These are phyloP conservation scores for Ascoidea asiatica DNA, from an alignment of 805 yeast species.

Conservation along the genomic window DNA sequence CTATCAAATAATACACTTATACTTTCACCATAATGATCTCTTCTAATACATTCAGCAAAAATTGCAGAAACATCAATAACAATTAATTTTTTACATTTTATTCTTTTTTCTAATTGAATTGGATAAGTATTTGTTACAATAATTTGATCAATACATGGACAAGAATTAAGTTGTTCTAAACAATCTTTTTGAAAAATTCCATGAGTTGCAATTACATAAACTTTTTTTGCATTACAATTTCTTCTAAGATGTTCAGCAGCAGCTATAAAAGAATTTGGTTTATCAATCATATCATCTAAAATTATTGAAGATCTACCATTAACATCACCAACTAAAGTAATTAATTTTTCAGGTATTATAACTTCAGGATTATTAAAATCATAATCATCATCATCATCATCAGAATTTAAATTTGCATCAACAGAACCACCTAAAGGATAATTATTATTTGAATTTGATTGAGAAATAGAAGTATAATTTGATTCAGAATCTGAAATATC, in stretches of 20 bases:
- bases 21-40: conserved; percentile 97
- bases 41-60: conserved; percentile 94
- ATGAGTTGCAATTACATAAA: conserved; percentile 87
- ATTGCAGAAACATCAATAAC: conserved; percentile 91
- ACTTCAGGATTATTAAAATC: conserved; percentile 20
- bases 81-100: conserved; percentile 53
- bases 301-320: conserved; percentile 84
- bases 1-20: conserved; percentile 89
- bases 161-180: conserved; percentile 62
- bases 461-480: conserved; percentile 15
- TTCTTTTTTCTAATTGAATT: conserved; percentile 46
- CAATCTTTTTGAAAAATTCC: conserved; percentile 88
- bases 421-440: conserved; percentile 73
- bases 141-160: conserved; percentile 76
- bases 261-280: conserved; percentile 85
- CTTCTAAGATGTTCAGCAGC: conserved; percentile 96
- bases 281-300: conserved; percentile 94
- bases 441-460: conserved; percentile 16
- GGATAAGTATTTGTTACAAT: conserved; percentile 97
- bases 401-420: conserved; percentile 66
- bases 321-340: conserved; percentile 94
- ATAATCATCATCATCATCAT: conserved; percentile 73
- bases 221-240: conserved; percentile 92
- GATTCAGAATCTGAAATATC: conserved; percentile 18
- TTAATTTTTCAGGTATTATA: conserved; percentile 53